phyloP scores from a whole-genome alignment of 83 land plant species.

The Diphasiastrum complanatum region DNA sequence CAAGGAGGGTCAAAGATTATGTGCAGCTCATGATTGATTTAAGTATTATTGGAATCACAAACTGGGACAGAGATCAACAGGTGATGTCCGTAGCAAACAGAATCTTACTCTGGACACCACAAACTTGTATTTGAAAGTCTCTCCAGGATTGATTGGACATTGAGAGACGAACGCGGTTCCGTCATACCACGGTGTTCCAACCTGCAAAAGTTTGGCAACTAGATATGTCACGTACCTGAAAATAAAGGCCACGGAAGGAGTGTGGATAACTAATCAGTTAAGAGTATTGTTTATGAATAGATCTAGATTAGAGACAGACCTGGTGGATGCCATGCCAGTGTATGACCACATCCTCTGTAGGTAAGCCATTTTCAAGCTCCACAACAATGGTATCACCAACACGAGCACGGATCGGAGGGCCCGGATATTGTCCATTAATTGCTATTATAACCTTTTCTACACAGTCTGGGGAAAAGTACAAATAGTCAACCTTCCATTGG shows the following conservation, averaged over 20 bases:
- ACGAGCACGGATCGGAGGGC: conserved; percentile 25
- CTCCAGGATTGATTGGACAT: conserved; percentile 11
- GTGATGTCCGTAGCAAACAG: too few species aligned
- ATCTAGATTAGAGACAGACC: conserved; percentile 19
- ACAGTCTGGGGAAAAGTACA: conserved; percentile 23
- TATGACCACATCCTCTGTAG: conserved; percentile 29
- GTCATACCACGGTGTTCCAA: conserved; percentile 5
- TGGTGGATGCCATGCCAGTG: conserved; percentile 42
- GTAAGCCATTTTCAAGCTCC: conserved; percentile 18
- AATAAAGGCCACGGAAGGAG: not conserved
- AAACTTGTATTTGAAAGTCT: conserved; percentile 15
- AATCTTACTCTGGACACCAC: not conserved
- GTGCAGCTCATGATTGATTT: not conserved
- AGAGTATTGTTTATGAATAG: too few species aligned
- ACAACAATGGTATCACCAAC: conserved; percentile 28
- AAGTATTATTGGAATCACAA: too few species aligned
- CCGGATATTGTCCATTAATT: conserved; percentile 24
- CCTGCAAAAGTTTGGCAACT: conserved; percentile 1
- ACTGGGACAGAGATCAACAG: too few species aligned
- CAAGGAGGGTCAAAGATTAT: not conserved
- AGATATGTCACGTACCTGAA: not conserved
- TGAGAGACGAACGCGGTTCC: conserved; percentile 6
- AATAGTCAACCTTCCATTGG: conserved; percentile 14
- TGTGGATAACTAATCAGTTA: not conserved
- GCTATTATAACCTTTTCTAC: conserved; percentile 20